These are phyloP conservation scores for Paradendryphiella salina DNA, from an alignment of 2,329 filamentous ascomycete genomes.

Conservation along the genomic window DNA sequence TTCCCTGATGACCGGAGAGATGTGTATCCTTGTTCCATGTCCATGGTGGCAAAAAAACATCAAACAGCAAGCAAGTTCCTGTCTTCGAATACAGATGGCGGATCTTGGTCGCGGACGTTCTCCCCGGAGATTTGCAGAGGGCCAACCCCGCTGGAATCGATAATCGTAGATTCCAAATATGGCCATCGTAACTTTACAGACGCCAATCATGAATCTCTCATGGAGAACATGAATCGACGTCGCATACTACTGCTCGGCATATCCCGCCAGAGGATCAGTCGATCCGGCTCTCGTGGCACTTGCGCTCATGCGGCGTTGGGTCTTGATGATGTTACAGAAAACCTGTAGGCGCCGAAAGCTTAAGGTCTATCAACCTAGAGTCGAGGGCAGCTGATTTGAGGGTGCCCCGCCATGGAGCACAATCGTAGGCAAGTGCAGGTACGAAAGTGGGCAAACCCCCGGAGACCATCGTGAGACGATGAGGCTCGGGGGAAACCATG, in stretches of 20 bases:
- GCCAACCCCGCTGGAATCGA: conserved; percentile 11
- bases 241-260: conserved; percentile 1
- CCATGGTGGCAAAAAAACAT: conserved; percentile 1
- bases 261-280: conserved; percentile 2
- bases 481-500: conserved; percentile 4
- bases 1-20: conserved; percentile 11
- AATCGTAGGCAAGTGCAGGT: neutral
- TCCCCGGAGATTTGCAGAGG: conserved; percentile 19
- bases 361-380: neutral
- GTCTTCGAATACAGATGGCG: conserved; percentile 10
- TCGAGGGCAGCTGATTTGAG: neutral
- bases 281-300: conserved; percentile 7
- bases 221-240: neutral
- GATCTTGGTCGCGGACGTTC: conserved; percentile 8
- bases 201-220: neutral
- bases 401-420: neutral
- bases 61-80: conserved; percentile 9
- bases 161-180: conserved; percentile 20
- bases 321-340: neutral
- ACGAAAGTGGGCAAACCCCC: conserved; percentile 1
- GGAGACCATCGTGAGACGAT: conserved; percentile 1
- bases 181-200: conserved; percentile 2
- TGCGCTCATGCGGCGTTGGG: neutral
- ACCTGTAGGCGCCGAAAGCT: neutral
- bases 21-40: conserved; percentile 9